A percentile compares a stretch with the other conserved stretches of the same genome.
phyloP scores from a whole-genome alignment of 2,329 filamentous ascomycete genomes.

The Nemania sp. region DNA sequence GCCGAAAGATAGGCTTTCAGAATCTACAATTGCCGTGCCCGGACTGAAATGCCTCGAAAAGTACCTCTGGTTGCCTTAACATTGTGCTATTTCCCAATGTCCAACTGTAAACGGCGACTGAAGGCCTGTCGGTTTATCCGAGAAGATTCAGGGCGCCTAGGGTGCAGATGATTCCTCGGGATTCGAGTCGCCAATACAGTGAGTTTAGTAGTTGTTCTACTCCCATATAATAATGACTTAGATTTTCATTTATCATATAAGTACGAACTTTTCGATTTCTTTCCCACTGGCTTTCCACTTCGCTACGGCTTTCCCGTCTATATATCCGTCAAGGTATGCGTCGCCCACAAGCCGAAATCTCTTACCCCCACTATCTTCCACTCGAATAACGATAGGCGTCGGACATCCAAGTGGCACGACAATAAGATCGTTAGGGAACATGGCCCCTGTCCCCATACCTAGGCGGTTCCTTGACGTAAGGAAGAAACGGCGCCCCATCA shows the following conservation, averaged over 20 bases:
- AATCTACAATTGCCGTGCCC: too few relatives aligned
- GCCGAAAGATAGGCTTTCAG: too few relatives aligned
- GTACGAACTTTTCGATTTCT: constrained; percentile 12
- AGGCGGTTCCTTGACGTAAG: constrained; percentile 43
- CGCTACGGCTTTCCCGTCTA: constrained; percentile 51
- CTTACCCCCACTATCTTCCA: constrained; percentile 29
- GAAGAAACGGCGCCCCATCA: constrained; percentile 47
- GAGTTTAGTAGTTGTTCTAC: too few relatives aligned
- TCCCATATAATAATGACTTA: background rate
- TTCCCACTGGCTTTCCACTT: constrained; percentile 1
- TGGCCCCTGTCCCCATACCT: constrained; percentile 52
- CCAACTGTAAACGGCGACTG: too few relatives aligned
- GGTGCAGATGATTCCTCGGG: too few relatives aligned
- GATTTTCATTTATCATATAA: constrained; percentile 15
- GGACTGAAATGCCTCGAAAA: too few relatives aligned
- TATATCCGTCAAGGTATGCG: constrained; percentile 52
- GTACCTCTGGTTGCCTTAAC: too few relatives aligned
- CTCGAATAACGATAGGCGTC: constrained; percentile 41
- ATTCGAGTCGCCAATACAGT: too few relatives aligned
- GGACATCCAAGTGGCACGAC: constrained; percentile 53
- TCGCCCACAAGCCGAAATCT: constrained; percentile 51
- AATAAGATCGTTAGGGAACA: constrained; percentile 49
- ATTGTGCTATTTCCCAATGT: too few relatives aligned
- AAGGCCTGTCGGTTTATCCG: too few relatives aligned
- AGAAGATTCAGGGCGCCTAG: too few relatives aligned